These are phyloP conservation scores for Echeveria elegans DNA, from an alignment of 164 flowering plant genomes.

Conservation along the genomic window DNA sequence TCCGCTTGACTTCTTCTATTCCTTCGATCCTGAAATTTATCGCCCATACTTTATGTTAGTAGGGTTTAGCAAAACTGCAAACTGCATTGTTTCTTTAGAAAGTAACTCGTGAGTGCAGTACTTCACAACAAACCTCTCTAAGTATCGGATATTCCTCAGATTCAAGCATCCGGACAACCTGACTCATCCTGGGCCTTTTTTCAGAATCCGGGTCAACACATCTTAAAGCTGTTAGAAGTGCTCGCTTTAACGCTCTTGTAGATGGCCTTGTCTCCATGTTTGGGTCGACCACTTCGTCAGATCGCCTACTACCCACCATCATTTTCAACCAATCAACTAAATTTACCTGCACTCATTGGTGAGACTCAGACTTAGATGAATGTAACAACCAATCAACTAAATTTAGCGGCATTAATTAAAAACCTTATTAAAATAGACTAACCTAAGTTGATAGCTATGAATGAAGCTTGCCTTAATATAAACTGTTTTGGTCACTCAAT, in stretches of 20 bases:
- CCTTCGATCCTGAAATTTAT: constrained; percentile 58
- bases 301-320: constrained; percentile 70
- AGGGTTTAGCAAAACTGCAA: background rate
- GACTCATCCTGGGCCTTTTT: constrained; percentile 73
- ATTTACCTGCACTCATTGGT: constrained; percentile 43
- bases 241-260: constrained; percentile 59
- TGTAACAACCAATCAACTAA: constrained; percentile 67
- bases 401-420: constrained; percentile 37
- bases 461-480: background rate
- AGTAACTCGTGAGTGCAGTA: no score
- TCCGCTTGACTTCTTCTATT: constrained; percentile 49
- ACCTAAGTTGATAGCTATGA: background rate
- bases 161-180: constrained; percentile 77
- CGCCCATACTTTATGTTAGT: background rate
- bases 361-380: background rate
- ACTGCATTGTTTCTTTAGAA: background rate
- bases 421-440: background rate
- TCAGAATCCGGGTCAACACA: constrained; percentile 75
- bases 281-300: constrained; percentile 73
- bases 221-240: constrained; percentile 63
- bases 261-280: constrained; percentile 60
- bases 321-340: constrained; percentile 79
- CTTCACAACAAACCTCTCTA: constrained; percentile 47
- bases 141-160: constrained; percentile 73
- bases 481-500: background rate